A percentile compares a stretch with the other conserved stretches of the same genome.
Evolutionary conservation across 1,284 basidiomycete genomes (phyloP).

Genomic region (Papiliotrema fonsecae): DNA sequence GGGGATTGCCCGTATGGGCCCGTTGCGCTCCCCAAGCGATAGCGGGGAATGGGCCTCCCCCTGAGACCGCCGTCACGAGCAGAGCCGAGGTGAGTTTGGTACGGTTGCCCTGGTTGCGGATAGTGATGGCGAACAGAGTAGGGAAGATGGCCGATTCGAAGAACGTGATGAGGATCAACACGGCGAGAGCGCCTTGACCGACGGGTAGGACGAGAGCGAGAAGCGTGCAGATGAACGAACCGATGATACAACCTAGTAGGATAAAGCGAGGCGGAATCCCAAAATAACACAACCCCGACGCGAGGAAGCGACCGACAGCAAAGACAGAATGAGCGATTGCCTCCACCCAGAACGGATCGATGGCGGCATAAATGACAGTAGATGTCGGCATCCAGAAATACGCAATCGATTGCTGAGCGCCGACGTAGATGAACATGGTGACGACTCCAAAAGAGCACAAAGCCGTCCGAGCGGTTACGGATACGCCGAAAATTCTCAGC

Average conservation of each 20-base stretch:
- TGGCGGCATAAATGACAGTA: slow-evolving; percentile 14
- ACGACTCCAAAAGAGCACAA: slow-evolving; percentile 22
- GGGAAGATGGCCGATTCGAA: slow-evolving; percentile 46
- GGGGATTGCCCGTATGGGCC: slow-evolving; percentile 8
- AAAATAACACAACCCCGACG: slow-evolving; percentile 28
- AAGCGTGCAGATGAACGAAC: slow-evolving; percentile 31
- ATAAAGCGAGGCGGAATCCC: slow-evolving; percentile 38
- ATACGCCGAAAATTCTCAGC: neutral
- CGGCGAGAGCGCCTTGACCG: slow-evolving; percentile 20
- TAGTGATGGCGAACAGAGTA: slow-evolving; percentile 38
- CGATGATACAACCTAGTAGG: slow-evolving; percentile 29
- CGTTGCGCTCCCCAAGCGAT: slow-evolving; percentile 23
- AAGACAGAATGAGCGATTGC: slow-evolving; percentile 34
- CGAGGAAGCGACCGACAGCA: slow-evolving; percentile 35
- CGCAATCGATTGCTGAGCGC: slow-evolving; percentile 41
- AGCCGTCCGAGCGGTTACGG: slow-evolving; percentile 17
- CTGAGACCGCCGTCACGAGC: slow-evolving; percentile 29
- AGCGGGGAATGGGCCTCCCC: slow-evolving; percentile 31
- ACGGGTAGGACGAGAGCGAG: slow-evolving; percentile 26
- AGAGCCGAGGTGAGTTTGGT: slow-evolving; percentile 35
- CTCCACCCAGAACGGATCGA: slow-evolving; percentile 27
- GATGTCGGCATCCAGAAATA: slow-evolving; percentile 30
- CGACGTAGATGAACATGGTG: slow-evolving; percentile 37
- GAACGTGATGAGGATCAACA: slow-evolving; percentile 35
- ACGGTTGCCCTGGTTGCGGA: slow-evolving; percentile 36